These are phyloP conservation scores for Cordyceps fumosorosea DNA, from an alignment of 2,329 filamentous ascomycete species.

Conservation along the genomic window DNA sequence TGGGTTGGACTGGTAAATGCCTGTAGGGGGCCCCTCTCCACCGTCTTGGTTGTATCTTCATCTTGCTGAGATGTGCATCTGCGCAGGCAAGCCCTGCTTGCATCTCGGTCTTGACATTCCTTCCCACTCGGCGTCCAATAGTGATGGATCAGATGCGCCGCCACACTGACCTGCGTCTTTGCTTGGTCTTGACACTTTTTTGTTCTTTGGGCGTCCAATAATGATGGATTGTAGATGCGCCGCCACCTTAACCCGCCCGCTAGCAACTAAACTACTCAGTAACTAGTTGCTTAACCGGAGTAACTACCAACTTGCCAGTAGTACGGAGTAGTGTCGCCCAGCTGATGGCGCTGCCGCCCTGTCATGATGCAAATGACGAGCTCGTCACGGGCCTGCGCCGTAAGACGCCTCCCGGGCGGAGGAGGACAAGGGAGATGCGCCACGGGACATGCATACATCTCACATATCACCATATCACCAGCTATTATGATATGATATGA, in stretches of 20 bases:
- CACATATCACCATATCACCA: neutral
- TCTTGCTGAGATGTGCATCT: neutral
- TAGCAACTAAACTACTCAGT: neutral
- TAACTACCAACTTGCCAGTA: no score
- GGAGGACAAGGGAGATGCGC: neutral
- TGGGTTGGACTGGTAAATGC: no score
- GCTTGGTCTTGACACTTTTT: neutral
- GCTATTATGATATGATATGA: no score
- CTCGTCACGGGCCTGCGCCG: slow-evolving; percentile 5
- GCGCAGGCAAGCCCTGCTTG: neutral
- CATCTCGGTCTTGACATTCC: neutral
- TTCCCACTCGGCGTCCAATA: neutral
- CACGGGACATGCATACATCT: neutral
- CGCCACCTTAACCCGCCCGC: neutral
- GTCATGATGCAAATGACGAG: neutral
- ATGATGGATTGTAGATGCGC: neutral
- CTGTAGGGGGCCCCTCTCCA: no score
- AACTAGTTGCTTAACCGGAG: no score
- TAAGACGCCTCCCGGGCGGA: neutral
- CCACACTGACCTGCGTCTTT: no score
- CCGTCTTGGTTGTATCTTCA: neutral
- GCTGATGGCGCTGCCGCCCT: neutral
- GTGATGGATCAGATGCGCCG: no score
- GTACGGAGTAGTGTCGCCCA: neutral
- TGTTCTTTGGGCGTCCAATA: no score